phyloP scores from a whole-genome alignment of 2,329 filamentous ascomycete species.

The Zasmidium angulare region DNA sequence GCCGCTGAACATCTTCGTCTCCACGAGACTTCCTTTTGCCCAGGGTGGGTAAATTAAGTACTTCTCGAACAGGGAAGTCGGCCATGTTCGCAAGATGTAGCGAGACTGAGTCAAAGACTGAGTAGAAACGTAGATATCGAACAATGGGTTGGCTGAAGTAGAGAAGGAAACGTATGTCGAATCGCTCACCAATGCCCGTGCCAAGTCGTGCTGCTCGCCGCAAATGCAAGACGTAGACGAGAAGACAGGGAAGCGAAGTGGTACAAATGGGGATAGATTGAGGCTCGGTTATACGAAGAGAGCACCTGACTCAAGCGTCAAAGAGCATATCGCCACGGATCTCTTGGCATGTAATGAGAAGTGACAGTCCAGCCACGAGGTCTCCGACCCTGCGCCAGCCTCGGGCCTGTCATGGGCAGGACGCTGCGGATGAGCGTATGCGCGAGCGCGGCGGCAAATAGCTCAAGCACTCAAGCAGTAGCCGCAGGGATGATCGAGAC shows the following conservation, averaged over 20 bases:
- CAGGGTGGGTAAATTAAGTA: constrained; percentile 9
- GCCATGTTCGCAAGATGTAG: constrained; percentile 11
- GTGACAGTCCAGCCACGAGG: neutral
- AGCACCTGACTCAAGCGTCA: neutral
- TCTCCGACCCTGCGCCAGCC: neutral
- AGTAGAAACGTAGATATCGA: too few relatives aligned
- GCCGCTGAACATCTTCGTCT: constrained; percentile 16
- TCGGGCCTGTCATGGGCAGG: neutral
- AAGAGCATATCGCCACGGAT: too few relatives aligned
- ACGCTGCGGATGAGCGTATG: neutral
- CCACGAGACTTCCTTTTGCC: constrained; percentile 19
- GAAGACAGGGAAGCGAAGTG: neutral
- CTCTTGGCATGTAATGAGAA: too few relatives aligned
- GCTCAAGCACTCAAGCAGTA: too few relatives aligned
- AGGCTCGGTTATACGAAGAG: neutral
- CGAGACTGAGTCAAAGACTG: too few relatives aligned
- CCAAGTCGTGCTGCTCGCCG: neutral
- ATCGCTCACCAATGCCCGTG: too few relatives aligned
- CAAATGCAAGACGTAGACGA: neutral
- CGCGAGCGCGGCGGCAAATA: neutral
- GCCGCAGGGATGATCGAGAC: neutral
- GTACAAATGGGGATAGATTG: neutral
- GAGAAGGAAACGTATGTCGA: too few relatives aligned
- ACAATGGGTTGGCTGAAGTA: too few relatives aligned
- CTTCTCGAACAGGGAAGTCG: constrained; percentile 16